These are phyloP conservation scores for Piper longum DNA, from an alignment of 164 flowering plant species.

Conservation along the genomic window DNA sequence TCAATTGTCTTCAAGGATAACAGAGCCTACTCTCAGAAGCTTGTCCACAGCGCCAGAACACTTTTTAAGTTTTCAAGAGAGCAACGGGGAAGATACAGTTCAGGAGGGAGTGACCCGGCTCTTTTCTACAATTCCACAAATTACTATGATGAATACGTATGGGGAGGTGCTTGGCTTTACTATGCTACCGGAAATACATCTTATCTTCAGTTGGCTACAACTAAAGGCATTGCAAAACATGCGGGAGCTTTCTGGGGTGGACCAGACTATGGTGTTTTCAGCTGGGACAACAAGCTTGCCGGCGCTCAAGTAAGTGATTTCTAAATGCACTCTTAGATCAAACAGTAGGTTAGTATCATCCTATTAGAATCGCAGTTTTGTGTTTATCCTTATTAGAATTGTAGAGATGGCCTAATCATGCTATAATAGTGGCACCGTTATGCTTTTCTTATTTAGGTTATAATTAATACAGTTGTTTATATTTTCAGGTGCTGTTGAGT, in stretches of 20 bases:
- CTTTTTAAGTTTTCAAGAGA: slow-evolving; percentile 66
- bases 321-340: background rate
- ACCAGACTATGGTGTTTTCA: slow-evolving; percentile 78
- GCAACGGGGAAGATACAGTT: slow-evolving; percentile 76
- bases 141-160: slow-evolving; percentile 88
- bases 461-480: background rate
- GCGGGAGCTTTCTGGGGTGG: slow-evolving; percentile 99
- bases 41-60: slow-evolving; percentile 83
- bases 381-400: no score
- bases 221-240: slow-evolving; percentile 59
- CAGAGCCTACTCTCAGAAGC: slow-evolving; percentile 84
- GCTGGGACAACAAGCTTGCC: slow-evolving; percentile 97
- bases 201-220: slow-evolving; percentile 70
- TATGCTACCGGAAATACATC: slow-evolving; percentile 85
- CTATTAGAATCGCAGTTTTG: no score
- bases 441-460: background rate
- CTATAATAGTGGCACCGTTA: no score
- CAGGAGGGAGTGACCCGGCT: slow-evolving; percentile 40
- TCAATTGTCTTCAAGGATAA: slow-evolving; percentile 95
- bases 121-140: slow-evolving; percentile 69
- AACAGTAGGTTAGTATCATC: background rate
- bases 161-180: slow-evolving; percentile 96
- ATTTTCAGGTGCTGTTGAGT: slow-evolving; percentile 64
- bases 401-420: background rate
- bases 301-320: slow-evolving; percentile 69